These are phyloP conservation scores for Coniochaeta sp. DNA, from an alignment of 2,329 filamentous ascomycete species.

Conservation along the genomic window DNA sequence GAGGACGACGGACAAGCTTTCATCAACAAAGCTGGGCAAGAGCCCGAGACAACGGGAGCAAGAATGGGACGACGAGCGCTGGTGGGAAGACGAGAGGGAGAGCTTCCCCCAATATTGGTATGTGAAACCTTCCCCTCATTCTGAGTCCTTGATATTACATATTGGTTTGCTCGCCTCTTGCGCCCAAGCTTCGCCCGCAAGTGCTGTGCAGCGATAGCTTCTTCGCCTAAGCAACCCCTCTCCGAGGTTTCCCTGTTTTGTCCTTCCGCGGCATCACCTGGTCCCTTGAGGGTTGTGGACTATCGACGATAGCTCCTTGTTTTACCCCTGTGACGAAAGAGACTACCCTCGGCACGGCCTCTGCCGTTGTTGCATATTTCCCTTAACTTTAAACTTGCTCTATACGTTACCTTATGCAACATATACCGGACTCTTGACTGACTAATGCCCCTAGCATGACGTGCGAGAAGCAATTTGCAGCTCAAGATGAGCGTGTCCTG, in stretches of 20 bases:
- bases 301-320: not conserved
- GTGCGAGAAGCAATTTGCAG: conserved; percentile 60
- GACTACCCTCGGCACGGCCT: not conserved
- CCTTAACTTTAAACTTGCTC: not conserved
- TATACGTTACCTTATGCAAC: conserved; percentile 2
- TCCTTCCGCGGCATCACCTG: conserved; percentile 24
- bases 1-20: conserved; percentile 31
- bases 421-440: conserved; percentile 15
- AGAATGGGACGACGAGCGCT: conserved; percentile 39
- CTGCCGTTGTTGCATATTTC: conserved; percentile 24
- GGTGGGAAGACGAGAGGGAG: conserved; percentile 52
- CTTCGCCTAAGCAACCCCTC: conserved; percentile 9
- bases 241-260: conserved; percentile 14
- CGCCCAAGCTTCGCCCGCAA: not conserved
- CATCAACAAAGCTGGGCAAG: conserved; percentile 41
- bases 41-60: conserved; percentile 43
- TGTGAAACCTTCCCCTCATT: conserved; percentile 22
- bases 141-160: not conserved
- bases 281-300: too few species aligned
- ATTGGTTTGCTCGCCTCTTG: conserved; percentile 13
- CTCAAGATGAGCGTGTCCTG: conserved; percentile 47
- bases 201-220: conserved; percentile 11
- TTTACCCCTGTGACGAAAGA: not conserved
- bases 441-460: conserved; percentile 45
- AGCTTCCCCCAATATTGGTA: conserved; percentile 62